phyloP scores from a whole-genome alignment of 352 stramenopile species.

The Pythium dissotocum region DNA sequence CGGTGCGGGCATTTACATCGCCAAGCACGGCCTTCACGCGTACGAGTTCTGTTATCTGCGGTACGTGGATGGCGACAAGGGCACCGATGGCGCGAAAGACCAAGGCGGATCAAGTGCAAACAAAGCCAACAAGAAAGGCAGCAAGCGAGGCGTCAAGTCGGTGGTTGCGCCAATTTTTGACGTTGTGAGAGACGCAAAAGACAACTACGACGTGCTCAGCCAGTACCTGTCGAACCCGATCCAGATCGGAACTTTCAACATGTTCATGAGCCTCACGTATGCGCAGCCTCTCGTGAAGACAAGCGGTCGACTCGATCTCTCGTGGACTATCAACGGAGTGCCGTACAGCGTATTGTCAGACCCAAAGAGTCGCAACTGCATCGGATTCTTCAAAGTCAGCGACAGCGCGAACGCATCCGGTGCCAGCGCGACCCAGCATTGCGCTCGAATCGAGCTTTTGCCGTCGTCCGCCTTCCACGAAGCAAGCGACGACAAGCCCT shows the following conservation, averaged over 20 bases:
- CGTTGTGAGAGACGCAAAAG: slow-evolving; percentile 6
- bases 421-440: slow-evolving; percentile 14
- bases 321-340: slow-evolving; percentile 56
- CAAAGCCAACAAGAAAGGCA: slow-evolving; percentile 16
- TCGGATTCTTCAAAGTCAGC: slow-evolving; percentile 56
- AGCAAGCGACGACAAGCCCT: slow-evolving; percentile 33
- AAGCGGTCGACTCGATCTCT: slow-evolving; percentile 46
- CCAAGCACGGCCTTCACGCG: slow-evolving; percentile 55
- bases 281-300: slow-evolving; percentile 43
- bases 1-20: slow-evolving; percentile 51
- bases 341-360: slow-evolving; percentile 48
- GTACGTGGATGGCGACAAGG: slow-evolving; percentile 33
- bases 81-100: slow-evolving; percentile 25
- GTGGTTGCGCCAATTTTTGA: slow-evolving; percentile 21
- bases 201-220: slow-evolving; percentile 45
- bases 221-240: slow-evolving; percentile 50
- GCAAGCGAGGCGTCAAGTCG: not conserved
- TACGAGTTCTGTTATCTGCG: slow-evolving; percentile 65
- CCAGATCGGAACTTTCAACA: slow-evolving; percentile 57
- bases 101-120: slow-evolving; percentile 11
- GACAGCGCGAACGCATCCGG: slow-evolving; percentile 1
- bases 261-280: slow-evolving; percentile 64
- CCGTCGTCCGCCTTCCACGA: slow-evolving; percentile 51
- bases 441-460: slow-evolving; percentile 48
- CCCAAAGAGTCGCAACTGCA: slow-evolving; percentile 47